Evolutionary conservation across 768 basidiomycete genomes (phyloP).

Genomic region (Lanmaoa rubissima): DNA sequence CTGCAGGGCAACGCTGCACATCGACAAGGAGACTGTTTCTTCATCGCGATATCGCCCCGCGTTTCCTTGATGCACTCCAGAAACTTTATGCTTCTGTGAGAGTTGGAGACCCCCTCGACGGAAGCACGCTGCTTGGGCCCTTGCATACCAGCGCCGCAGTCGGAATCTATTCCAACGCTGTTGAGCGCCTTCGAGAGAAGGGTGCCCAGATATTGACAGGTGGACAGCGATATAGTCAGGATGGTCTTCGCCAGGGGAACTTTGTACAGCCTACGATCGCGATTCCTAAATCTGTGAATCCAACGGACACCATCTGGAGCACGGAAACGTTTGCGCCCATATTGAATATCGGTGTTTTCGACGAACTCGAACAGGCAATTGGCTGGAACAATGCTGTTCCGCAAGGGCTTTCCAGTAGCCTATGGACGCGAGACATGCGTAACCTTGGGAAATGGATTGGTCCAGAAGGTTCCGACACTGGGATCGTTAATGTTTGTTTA

Average conservation of each 20-base stretch:
- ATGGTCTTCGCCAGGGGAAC: constrained; percentile 64
- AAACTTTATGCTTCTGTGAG: constrained; percentile 67
- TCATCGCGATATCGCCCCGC: constrained; percentile 72
- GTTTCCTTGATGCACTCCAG: constrained; percentile 74
- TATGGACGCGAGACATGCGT: constrained; percentile 86
- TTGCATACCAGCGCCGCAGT: constrained; percentile 73
- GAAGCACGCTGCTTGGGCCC: constrained; percentile 78
- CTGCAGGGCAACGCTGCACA: constrained; percentile 77
- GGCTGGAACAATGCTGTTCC: constrained; percentile 88
- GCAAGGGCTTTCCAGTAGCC: constrained; percentile 86
- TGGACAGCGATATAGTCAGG: constrained; percentile 52
- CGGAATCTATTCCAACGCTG: constrained; percentile 57
- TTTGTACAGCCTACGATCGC: constrained; percentile 90
- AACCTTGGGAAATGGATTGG: constrained; percentile 92
- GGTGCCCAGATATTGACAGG: constrained; percentile 81
- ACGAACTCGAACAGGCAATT: constrained; percentile 84
- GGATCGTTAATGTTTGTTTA: constrained; percentile 81
- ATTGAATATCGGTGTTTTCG: constrained; percentile 81
- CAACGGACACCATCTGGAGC: constrained; percentile 62
- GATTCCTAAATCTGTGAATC: constrained; percentile 56
- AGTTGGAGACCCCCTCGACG: constrained; percentile 83
- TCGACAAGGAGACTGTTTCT: constrained; percentile 89
- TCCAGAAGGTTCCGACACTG: constrained; percentile 83
- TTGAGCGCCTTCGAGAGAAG: constrained; percentile 57
- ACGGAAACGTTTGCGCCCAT: constrained; percentile 90